Percentiles rank a stretch among this genome's conserved stretches.
phyloP scores from a whole-genome alignment of 108 stramenopile genomes.

The Asterionellopsis glacialis region DNA sequence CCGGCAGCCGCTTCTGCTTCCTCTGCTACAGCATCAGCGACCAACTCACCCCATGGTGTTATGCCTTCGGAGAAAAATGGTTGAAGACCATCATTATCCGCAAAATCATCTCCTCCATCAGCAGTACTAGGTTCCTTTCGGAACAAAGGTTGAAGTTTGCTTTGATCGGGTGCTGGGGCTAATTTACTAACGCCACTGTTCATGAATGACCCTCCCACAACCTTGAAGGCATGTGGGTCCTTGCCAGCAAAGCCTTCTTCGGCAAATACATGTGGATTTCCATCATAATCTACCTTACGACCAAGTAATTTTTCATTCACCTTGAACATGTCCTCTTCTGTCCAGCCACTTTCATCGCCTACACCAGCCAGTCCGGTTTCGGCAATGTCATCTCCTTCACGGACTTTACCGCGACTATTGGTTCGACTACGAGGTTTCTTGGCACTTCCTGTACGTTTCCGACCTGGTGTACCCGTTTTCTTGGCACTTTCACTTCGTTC shows the following conservation, averaged over 20 bases:
- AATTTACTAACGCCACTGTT: constrained; percentile 28
- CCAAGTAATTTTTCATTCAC: constrained; percentile 71
- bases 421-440: constrained; percentile 7
- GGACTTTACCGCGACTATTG: constrained; percentile 25
- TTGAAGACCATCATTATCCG: constrained; percentile 31
- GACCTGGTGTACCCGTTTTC: constrained; percentile 5
- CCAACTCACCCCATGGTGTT: constrained; percentile 78
- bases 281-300: constrained; percentile 70
- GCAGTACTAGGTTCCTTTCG: neutral
- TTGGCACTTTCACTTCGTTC: constrained; percentile 13
- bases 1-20: neutral
- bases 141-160: constrained; percentile 35
- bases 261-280: constrained; percentile 83
- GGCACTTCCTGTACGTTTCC: constrained; percentile 7
- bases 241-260: constrained; percentile 62
- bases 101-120: constrained; percentile 7
- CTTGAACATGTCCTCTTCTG: constrained; percentile 83
- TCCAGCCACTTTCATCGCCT: constrained; percentile 67
- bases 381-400: constrained; percentile 40
- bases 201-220: constrained; percentile 83
- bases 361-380: constrained; percentile 47
- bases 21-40: constrained; percentile 18
- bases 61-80: constrained; percentile 80
- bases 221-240: constrained; percentile 84
- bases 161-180: constrained; percentile 26